Percentiles rank a stretch among this genome's conserved stretches.
Conservation (phyloP, 2,329 filamentous ascomycete species). For the Aaosphaeria pasadenensis region DNA sequence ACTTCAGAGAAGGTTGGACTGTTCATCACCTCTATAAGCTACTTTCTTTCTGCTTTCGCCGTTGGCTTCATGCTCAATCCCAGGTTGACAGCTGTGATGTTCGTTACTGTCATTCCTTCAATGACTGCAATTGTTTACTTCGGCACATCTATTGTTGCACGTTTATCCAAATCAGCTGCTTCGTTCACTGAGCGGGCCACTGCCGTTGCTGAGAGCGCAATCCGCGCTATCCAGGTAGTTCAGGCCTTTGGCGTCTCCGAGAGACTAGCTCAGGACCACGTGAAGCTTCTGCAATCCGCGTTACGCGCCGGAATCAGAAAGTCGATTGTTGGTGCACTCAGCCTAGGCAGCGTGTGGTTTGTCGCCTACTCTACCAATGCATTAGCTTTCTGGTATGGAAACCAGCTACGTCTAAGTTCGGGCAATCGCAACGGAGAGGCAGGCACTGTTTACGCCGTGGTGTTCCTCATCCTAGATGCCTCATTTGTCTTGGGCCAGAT, state of each 20-base stretch:
- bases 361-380: conserved; percentile 46
- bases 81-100: conserved; percentile 41
- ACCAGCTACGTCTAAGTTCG: conserved; percentile 21
- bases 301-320: conserved; percentile 40
- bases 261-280: conserved; percentile 38
- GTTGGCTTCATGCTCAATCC: conserved; percentile 46
- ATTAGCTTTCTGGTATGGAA: conserved; percentile 46
- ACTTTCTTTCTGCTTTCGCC: conserved; percentile 45
- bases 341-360: conserved; percentile 45
- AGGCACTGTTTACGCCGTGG: conserved; percentile 60
- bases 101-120: conserved; percentile 48
- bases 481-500: conserved; percentile 63
- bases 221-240: conserved; percentile 46
- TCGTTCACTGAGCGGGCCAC: conserved; percentile 42
- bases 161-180: conserved; percentile 37
- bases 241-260: conserved; percentile 48
- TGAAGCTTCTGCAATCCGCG: conserved; percentile 30
- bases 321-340: conserved; percentile 38
- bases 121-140: conserved; percentile 44
- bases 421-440: conserved; percentile 27
- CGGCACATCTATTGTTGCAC: conserved; percentile 42
- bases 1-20: conserved; percentile 48
- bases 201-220: conserved; percentile 44
- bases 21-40: conserved; percentile 45
- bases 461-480: conserved; percentile 63